These are phyloP conservation scores for Paraphysoderma sedebokerense DNA, from an alignment of 371 early-diverging fungal species.

Conservation along the genomic window DNA sequence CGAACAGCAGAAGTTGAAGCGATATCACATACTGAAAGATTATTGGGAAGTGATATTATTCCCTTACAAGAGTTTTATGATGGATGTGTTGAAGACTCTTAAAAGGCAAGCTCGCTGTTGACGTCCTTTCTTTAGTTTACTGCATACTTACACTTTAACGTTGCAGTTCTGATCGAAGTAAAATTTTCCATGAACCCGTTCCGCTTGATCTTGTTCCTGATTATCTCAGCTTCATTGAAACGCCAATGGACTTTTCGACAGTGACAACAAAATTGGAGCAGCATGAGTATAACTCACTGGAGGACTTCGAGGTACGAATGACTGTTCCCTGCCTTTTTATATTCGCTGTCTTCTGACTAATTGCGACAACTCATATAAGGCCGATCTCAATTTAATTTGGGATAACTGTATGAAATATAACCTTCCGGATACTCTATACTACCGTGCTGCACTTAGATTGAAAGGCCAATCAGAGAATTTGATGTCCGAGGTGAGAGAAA, in stretches of 20 bases:
- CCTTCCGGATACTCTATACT: conserved; percentile 47
- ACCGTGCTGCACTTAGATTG: conserved; percentile 53
- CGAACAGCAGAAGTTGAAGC: conserved; percentile 62
- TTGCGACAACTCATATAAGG: conserved; percentile 22
- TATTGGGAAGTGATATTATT: conserved; percentile 47
- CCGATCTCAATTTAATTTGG: conserved; percentile 49
- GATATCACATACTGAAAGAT: too few relatives aligned
- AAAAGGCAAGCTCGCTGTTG: conserved; percentile 27
- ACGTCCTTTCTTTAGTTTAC: conserved; percentile 5
- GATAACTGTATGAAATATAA: conserved; percentile 63
- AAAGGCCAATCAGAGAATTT: too few relatives aligned
- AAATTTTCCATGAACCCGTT: conserved; percentile 13
- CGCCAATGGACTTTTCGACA: conserved; percentile 36
- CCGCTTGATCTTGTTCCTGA: neutral
- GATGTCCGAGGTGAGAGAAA: too few relatives aligned
- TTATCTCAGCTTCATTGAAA: neutral
- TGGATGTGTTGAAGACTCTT: conserved; percentile 40
- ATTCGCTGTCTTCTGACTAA: conserved; percentile 1
- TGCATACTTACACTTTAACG: neutral
- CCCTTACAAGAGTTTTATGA: conserved; percentile 47
- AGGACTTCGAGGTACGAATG: conserved; percentile 21
- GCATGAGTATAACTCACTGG: conserved; percentile 17
- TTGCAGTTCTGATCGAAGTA: conserved; percentile 19
- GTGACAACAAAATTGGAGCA: conserved; percentile 22
- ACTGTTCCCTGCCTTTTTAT: neutral